phyloP scores from a whole-genome alignment of 208 protist genomes.

The Trichomonas vaginalis region DNA sequence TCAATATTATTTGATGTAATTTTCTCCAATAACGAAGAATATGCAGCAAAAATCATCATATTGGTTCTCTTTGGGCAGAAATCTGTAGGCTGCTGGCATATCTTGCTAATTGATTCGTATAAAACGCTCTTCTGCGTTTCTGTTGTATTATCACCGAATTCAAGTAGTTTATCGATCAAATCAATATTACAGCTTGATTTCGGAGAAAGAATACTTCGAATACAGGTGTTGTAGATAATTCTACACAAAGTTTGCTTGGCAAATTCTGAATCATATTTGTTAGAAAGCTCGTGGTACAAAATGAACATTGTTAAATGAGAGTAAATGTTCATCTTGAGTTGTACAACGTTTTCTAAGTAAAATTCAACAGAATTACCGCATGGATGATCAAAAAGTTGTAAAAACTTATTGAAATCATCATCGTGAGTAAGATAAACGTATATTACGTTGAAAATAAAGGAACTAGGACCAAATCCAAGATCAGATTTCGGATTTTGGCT shows the following conservation, averaged over 20 bases:
- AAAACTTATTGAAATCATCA: neutral
- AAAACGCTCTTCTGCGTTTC: neutral
- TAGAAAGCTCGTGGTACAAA: neutral
- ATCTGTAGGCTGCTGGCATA: neutral
- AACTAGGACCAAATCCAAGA: neutral
- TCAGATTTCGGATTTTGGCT: neutral
- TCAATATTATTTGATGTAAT: neutral
- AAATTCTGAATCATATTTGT: neutral
- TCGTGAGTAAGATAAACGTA: neutral
- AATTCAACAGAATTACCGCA: neutral
- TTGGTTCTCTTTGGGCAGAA: neutral
- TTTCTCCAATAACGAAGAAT: neutral
- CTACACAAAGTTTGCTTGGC: neutral
- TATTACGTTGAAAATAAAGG: neutral
- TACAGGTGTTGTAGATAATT: neutral
- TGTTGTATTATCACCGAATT: neutral
- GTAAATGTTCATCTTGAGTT: neutral
- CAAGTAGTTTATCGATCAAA: neutral
- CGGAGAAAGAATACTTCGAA: neutral
- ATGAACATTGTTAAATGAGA: neutral
- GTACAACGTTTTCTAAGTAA: neutral
- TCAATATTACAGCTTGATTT: neutral
- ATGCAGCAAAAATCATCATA: neutral
- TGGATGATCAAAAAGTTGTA: neutral
- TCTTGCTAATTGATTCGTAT: neutral